Conservation (phyloP, 345 rosid genomes). For the Eucalyptus marginata region DNA sequence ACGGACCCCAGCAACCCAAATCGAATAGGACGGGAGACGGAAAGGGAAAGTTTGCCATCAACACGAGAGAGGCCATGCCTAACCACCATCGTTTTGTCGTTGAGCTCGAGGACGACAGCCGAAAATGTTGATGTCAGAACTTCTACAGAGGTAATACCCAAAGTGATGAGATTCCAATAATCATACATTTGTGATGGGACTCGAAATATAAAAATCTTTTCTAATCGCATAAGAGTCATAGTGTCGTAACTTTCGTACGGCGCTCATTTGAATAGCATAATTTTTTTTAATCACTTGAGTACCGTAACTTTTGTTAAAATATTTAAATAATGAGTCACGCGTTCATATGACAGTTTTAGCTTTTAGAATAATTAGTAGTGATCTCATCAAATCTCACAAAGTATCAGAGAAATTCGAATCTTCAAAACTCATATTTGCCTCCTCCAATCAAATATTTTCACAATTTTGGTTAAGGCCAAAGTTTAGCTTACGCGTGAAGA, state of each 20-base stretch:
- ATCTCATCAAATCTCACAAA: too few species aligned
- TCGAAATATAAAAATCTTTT: not conserved
- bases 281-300: too few species aligned
- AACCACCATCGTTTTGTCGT: not conserved
- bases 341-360: too few species aligned
- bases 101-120: not conserved
- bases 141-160: not conserved
- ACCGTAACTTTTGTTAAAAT: too few species aligned
- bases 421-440: too few species aligned
- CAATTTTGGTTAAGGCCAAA: too few species aligned
- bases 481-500: too few species aligned
- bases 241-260: fast-evolving
- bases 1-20: not conserved
- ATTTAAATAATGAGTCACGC: too few species aligned
- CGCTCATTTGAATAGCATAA: fast-evolving
- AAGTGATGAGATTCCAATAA: not conserved
- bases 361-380: fast-evolving
- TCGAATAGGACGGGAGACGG: not conserved
- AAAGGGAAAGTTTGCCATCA: not conserved
- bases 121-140: not conserved
- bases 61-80: not conserved
- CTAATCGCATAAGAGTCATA: not conserved
- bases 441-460: too few species aligned
- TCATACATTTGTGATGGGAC: not conserved
- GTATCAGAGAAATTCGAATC: too few species aligned